Conservation (phyloP, 805 yeast genomes). For the Candida namnaoensis region DNA sequence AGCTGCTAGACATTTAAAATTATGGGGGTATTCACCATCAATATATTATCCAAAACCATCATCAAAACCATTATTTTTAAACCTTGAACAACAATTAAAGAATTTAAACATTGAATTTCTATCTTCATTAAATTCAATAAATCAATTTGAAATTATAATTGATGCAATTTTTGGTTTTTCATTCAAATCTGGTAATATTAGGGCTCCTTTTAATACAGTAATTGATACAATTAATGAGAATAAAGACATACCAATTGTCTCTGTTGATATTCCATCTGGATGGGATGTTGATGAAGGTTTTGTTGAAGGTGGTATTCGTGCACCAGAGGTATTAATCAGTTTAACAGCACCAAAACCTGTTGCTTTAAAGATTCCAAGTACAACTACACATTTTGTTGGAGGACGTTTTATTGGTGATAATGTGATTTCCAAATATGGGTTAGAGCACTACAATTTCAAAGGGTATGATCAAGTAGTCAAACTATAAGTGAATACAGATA, state of each 20-base stretch:
- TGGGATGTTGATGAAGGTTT: conserved; percentile 97
- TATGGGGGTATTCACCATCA: conserved; percentile 72
- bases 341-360: conserved; percentile 95
- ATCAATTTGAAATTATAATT: conserved; percentile 33
- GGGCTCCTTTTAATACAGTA: conserved; percentile 61
- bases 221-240: conserved; percentile 28
- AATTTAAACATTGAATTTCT: conserved; percentile 56
- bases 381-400: conserved; percentile 65
- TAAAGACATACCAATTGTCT: conserved; percentile 47
- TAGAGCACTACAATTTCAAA: conserved; percentile 53
- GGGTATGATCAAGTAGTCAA: conserved; percentile 50
- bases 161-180: conserved; percentile 94
- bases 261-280: conserved; percentile 92
- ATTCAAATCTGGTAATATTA: conserved; percentile 71
- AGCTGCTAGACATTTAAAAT: conserved; percentile 81
- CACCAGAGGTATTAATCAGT: conserved; percentile 66
- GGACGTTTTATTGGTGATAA: conserved; percentile 71
- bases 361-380: conserved; percentile 39
- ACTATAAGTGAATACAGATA: too few relatives aligned
- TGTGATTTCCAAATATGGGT: conserved; percentile 67
- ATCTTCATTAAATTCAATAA: conserved; percentile 23
- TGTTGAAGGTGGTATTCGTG: conserved; percentile 29
- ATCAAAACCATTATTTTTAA: conserved; percentile 46
- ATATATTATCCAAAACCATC: conserved; percentile 74
- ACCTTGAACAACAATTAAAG: conserved; percentile 57